Evolutionary conservation across 495 filamentous ascomycete species (phyloP).

Genomic region (Hypomontagnella submonticulosa): DNA sequence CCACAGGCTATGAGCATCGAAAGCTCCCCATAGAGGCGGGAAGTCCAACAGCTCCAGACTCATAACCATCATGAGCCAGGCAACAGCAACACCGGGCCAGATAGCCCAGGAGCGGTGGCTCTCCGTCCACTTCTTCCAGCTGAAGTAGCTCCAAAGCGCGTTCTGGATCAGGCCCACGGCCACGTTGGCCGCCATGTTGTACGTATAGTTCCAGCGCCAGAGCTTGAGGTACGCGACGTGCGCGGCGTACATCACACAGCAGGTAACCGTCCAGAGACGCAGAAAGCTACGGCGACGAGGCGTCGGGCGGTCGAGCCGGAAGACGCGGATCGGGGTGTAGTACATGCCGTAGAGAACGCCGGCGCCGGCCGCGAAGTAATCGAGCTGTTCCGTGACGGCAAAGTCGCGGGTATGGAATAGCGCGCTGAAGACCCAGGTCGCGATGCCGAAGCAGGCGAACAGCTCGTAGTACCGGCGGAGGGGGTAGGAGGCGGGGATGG

Average conservation of each 20-base stretch:
- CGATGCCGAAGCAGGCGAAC: constrained; percentile 84
- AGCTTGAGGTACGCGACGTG: constrained; percentile 88
- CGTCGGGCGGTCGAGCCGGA: constrained; percentile 76
- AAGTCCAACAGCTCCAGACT: constrained; percentile 95
- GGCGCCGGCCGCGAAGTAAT: constrained; percentile 95
- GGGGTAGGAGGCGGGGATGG: constrained; percentile 76
- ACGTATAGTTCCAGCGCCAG: constrained; percentile 92
- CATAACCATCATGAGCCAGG: constrained; percentile 93
- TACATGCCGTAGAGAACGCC: constrained; percentile 92
- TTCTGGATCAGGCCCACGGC: constrained; percentile 84
- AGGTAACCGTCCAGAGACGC: constrained; percentile 78
- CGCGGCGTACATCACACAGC: constrained; percentile 73
- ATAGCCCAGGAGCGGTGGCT: constrained; percentile 78
- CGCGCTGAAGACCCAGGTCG: constrained; percentile 87
- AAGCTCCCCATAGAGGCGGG: constrained; percentile 79
- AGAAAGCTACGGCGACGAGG: constrained; percentile 68
- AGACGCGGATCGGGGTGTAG: constrained; percentile 80
- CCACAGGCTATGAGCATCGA: constrained; percentile 97
- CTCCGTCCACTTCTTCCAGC: constrained; percentile 75
- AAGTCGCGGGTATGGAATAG: constrained; percentile 94
- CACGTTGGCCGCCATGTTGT: constrained; percentile 97
- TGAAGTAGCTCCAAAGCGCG: constrained; percentile 85
- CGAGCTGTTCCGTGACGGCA: constrained; percentile 84
- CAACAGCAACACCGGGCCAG: constrained; percentile 93
- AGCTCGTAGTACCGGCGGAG: constrained; percentile 81